phyloP scores from a whole-genome alignment of 2,329 filamentous ascomycete species.

The Xylaria sp. region DNA sequence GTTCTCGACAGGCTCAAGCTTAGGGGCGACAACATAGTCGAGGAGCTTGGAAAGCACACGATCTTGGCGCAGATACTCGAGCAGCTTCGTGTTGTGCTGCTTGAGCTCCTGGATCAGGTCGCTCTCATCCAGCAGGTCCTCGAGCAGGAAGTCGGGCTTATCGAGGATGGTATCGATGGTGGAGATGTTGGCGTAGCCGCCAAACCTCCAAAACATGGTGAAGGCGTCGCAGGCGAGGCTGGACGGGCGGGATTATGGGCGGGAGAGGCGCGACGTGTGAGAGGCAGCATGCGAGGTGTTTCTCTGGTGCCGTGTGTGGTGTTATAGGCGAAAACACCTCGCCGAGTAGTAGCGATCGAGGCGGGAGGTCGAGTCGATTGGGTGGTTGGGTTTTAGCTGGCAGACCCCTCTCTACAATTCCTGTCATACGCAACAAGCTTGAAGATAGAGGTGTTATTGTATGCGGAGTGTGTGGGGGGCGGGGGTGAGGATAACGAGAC shows the following conservation, averaged over 20 bases:
- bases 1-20: conserved; percentile 66
- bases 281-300: conserved; percentile 31
- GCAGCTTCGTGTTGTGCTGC: conserved; percentile 96
- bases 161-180: conserved; percentile 97
- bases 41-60: conserved; percentile 85
- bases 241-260: background rate
- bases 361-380: background rate
- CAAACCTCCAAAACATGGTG: conserved; percentile 99
- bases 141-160: conserved; percentile 93
- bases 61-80: conserved; percentile 93
- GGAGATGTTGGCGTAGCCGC: conserved; percentile 97
- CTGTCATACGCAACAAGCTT: conserved; percentile 1
- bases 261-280: conserved; percentile 14
- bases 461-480: background rate
- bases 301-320: conserved; percentile 8
- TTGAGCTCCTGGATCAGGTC: conserved; percentile 98
- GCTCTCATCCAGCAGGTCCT: conserved; percentile 94
- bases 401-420: conserved; percentile 1
- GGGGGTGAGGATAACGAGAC: background rate
- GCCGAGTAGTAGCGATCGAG: background rate
- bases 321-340: background rate
- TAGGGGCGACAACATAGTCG: conserved; percentile 89
- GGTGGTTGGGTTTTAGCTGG: conserved; percentile 7
- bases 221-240: conserved; percentile 35
- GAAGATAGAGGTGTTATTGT: background rate